phyloP scores from a whole-genome alignment of 257 asterid genomes.

The Thymus quinquecostatus region DNA sequence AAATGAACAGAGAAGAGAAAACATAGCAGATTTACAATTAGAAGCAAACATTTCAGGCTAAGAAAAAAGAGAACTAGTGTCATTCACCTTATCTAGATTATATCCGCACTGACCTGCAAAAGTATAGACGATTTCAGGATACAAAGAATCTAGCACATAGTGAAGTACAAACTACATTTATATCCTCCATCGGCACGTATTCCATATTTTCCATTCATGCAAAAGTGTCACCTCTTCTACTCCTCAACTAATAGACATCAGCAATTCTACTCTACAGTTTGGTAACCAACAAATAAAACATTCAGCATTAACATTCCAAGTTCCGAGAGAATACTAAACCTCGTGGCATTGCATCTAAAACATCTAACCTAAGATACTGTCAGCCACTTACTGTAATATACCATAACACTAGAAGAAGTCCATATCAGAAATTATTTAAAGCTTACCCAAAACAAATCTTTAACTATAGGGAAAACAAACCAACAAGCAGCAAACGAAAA shows the following conservation, averaged over 20 bases:
- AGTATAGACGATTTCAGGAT: conserved; percentile 35
- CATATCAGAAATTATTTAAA: conserved; percentile 13
- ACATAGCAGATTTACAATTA: conserved; percentile 8
- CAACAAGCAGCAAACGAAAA: conserved; percentile 5
- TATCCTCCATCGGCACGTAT: conserved; percentile 7
- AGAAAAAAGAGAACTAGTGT: conserved; percentile 14
- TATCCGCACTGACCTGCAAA: conserved; percentile 89
- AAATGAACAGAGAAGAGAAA: background rate
- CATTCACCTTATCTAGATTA: conserved; percentile 74
- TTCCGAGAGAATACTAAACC: conserved; percentile 2
- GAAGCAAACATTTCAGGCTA: conserved; percentile 7
- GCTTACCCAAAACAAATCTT: background rate
- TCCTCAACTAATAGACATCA: background rate
- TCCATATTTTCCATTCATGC: conserved; percentile 10
- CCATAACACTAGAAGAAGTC: background rate
- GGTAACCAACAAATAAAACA: background rate
- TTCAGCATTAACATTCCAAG: background rate
- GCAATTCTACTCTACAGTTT: conserved; percentile 9
- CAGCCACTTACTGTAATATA: conserved; percentile 6
- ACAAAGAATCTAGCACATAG: conserved; percentile 27
- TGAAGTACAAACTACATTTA: background rate
- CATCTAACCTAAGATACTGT: background rate
- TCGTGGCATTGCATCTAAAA: background rate
- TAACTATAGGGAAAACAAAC: background rate
- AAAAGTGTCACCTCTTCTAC: conserved; percentile 7